Percentiles rank a stretch among this genome's conserved stretches.
Evolutionary conservation across 192 early-diverging fungal genomes (phyloP).

Genomic region (Coemansia sp.): DNA sequence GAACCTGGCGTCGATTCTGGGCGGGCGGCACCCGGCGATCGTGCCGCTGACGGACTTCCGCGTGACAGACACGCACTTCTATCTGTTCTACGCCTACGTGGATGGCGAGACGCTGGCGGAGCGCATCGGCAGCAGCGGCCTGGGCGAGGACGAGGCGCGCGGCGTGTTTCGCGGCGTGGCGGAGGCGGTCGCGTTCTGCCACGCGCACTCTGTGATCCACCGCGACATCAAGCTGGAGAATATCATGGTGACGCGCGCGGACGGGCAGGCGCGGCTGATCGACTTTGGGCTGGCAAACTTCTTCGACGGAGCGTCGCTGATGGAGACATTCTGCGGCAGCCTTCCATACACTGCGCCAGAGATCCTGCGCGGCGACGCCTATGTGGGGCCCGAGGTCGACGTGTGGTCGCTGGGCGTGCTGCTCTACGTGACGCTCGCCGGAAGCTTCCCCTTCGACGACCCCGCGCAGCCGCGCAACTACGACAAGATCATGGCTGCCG

Average conservation of each 20-base stretch:
- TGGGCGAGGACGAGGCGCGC: conserved; percentile 36
- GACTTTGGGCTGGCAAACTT: conserved; percentile 92
- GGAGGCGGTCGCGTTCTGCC: conserved; percentile 57
- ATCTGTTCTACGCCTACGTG: conserved; percentile 55
- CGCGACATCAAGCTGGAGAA: conserved; percentile 94
- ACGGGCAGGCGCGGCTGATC: conserved; percentile 76
- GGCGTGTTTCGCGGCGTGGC: conserved; percentile 36
- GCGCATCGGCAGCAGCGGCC: conserved; percentile 35
- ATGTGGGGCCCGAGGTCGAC: conserved; percentile 92
- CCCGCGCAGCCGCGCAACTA: conserved; percentile 50
- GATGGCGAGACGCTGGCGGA: conserved; percentile 51
- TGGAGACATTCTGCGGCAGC: conserved; percentile 91
- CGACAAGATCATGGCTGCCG: conserved; percentile 59
- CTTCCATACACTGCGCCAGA: conserved; percentile 88
- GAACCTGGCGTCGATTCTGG: conserved; percentile 51
- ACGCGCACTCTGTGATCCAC: conserved; percentile 73
- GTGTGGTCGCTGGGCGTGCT: conserved; percentile 94
- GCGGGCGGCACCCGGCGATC: conserved; percentile 52
- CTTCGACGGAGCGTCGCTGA: conserved; percentile 63
- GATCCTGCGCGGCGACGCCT: conserved; percentile 88
- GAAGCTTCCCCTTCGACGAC: conserved; percentile 63
- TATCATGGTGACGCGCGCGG: conserved; percentile 61
- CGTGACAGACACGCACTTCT: conserved; percentile 56
- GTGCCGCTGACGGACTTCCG: conserved; percentile 52
- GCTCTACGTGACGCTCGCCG: conserved; percentile 83